Base-by-base conservation (phyloP, 2,329 filamentous ascomycete genomes). In the Sporothrix inflata region DNA sequence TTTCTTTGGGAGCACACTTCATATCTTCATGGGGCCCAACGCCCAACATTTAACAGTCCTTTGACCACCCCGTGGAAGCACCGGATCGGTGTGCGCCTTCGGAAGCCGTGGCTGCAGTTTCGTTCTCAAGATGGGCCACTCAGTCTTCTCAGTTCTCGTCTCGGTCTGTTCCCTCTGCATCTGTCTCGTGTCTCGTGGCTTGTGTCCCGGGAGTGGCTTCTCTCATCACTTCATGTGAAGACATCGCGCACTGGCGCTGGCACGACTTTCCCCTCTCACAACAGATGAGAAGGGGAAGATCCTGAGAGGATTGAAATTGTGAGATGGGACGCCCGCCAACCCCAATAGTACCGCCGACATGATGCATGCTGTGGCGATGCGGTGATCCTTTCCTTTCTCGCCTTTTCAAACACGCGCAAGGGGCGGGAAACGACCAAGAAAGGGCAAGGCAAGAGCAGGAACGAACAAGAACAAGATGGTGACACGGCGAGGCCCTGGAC, bases 81-180 rank as follows among this genome's bases (percentile, higher is more conserved):
- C 70, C n/a, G 61, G 61, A 71, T 71, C 61, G 70, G 63, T 68
- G 70, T 71, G 51, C 38, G n/a, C 49, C 61, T 49, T 67, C 70
- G 49, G 63, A 71, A 38, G 51, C 40, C 51, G 45, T 55, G 61
- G 49, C 63, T 71, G 70, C 70, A 67, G 51, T 60, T 47, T 57
- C 21, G 12, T 66, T 49, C 21, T 57, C 49, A 7, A 66, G 61
- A 71, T 71, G 70, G 34, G 40, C 70, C 70, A 68, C 49, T 49
- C 61, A 34, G 12, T 42, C 21, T 24, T 42, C 21, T 14, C 24
- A 7, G 57, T 63, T 40, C 42, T 11, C 12, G 12, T 21, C n/a
- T 42, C 38, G 21, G 60, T 27, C 60, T 40, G 38, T 45, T 2
- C 38, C 60, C 11, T 63, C 38, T 63, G 60, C 60, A 45, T 45